Base-by-base conservation (phyloP, 202 grass and related monocot genomes). In the Setaria italica region DNA sequence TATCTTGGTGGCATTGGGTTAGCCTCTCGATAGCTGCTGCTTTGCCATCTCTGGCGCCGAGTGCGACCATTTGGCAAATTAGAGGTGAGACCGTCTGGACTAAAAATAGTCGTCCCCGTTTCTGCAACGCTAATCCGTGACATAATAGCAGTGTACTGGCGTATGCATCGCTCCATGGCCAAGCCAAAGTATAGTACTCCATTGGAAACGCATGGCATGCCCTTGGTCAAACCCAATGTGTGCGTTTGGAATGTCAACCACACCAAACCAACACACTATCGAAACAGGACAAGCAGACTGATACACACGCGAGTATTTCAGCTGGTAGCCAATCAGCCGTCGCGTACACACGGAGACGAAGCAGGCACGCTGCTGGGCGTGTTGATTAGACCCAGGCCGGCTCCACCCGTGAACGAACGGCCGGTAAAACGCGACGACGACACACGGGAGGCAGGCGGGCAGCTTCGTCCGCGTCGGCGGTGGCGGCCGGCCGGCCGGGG, bases 141-240 rank as follows among this genome's bases (percentile, higher is more conserved):
- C 82, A 71, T 78, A 71, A 80, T 34, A 6, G 43, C 45, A 64
- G 39, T 11, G 25, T 3, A 10, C 20, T 47, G 11, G 11, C 32
- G 29, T 34, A 0, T 16, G 70, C 47, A 17, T 41, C 39, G 4
- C 35, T 32, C 57, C 56, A 3, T 58, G 56, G 2, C 56, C 56
- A 21, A 8, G 57, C 56, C 8, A 53, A 14, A 55, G 12, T 4
- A 9, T 41, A 21, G 33, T n/a, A 1, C 20, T 67, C 32, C 42
- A 50, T 33, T 12, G 66, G 83, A 79, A 75, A 62, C 5, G 11
- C 35, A 54, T 25, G 34, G 59, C 2, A 53, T 29, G 6, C 0
- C 41, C 19, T 41, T 64, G 76, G 85, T 90, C 81, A 90, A 67
- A 87, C 42, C 53, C 74, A 25, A 58, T 68, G 64, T 29, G 43